Base-by-base conservation (phyloP, 164 flowering plant species). In the Vitis cinerea region DNA sequence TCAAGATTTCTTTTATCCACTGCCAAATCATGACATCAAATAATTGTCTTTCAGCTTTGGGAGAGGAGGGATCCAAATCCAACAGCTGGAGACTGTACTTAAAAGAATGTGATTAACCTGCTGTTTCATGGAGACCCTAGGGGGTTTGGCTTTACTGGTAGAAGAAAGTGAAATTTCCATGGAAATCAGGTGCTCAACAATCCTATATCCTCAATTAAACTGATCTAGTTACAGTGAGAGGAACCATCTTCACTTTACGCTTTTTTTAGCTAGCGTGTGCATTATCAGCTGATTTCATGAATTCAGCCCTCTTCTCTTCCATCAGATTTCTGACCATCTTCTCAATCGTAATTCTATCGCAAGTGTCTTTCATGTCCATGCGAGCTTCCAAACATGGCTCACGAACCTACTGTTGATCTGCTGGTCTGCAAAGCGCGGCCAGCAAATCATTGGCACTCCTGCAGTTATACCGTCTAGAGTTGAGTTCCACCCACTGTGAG, bases 401-500 rank as follows among this genome's bases (percentile, higher is more conserved):
- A 80, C 1, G 23, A 64, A 78, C 67, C 84, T 70, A 30, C 79
- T 77, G 49, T 82, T 80, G n/a, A 78, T 49, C 53, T 76, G 78
- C 54, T 84, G 87, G 66, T 82, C 87, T 27, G 68, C 78, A 14
- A 72, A 68, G n/a, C n/a, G 63, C 13, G 84, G 85, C 79, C 80
- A 78, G 31, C 84, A 82, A 1, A 84, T 57, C 87, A 84, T 84
- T 2, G 85, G 85, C 14, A 76, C 73, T 0, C 81, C 87, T 0
- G 74, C 82, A 2, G 16, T 59, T 0, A 84, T 48, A 51, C 87
- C 78, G 74, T 82, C 83, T n/a, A 78, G 50, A 0, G 83, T 81
- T 11, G 84, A 81, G 60, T 80, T 84, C 88, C 88, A 85, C 0
- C 86, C 86, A 54, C 77, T 70, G 61, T 83, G 86, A 1, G 85